These are phyloP conservation scores for Cordyceps fumosorosea DNA, from an alignment of 2,329 filamentous ascomycete species.

Conservation along the genomic window DNA sequence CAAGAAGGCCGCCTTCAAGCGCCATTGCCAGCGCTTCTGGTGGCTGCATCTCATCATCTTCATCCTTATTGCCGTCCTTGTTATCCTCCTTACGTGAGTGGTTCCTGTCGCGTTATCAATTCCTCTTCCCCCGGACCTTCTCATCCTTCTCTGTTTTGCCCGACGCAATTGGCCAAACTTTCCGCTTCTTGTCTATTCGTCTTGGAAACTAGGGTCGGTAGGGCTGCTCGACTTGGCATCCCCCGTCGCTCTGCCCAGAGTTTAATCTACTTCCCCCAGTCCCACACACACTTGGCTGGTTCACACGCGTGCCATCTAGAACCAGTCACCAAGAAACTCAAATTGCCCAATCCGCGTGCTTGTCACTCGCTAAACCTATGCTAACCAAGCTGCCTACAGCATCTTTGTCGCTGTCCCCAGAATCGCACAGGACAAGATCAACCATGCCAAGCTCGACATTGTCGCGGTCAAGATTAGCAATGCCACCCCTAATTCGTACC, in stretches of 20 bases:
- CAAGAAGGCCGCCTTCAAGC: conserved; percentile 34
- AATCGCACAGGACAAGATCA: conserved; percentile 50
- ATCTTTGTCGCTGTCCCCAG: conserved; percentile 50
- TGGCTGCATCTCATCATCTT: conserved; percentile 52
- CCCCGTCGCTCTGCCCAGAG: not conserved
- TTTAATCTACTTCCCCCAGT: not conserved
- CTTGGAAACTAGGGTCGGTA: not conserved
- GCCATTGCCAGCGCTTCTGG: conserved; percentile 53
- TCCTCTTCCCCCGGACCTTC: not conserved
- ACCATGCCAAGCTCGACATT: conserved; percentile 46
- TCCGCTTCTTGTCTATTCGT: not conserved
- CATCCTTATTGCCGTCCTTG: conserved; percentile 42
- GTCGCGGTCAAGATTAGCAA: conserved; percentile 49
- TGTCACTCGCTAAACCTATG: not conserved
- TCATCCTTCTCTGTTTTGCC: no score
- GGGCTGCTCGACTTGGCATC: not conserved
- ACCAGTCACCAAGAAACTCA: not conserved
- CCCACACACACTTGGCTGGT: not conserved
- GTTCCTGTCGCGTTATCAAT: not conserved
- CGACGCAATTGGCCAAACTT: no score
- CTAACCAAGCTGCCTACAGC: conserved; percentile 27
- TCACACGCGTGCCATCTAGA: not conserved
- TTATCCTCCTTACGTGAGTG: conserved; percentile 55
- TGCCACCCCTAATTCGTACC: conserved; percentile 37
- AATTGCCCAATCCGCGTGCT: not conserved